Evolutionary conservation across 2,329 filamentous ascomycete genomes (phyloP), one percentile per base, ranked within the genome.

Genomic region (Colletotrichum liriopes): DNA sequence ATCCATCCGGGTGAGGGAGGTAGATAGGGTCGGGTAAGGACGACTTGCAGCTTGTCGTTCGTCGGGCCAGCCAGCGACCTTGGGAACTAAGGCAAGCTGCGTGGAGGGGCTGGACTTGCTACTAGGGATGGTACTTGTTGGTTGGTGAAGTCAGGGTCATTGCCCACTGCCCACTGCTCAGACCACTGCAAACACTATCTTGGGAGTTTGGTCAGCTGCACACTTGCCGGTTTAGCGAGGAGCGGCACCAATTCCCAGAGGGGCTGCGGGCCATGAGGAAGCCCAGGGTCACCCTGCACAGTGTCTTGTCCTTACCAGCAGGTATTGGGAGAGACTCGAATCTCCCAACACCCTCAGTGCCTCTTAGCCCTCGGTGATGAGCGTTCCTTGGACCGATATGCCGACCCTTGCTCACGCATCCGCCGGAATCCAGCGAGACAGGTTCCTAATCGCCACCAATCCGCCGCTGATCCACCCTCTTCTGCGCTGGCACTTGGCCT

Each of bases 401-500:
- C 69, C 52, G 39, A 72, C 49, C 43, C 55, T 62, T 45, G 43
- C 56, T 60, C 32, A 47, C 66, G 54, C 56, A 67, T 56, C 39
- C 43, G 32, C 47, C 35, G 49, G 54, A 63, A 32, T 20, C 29
- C 43, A 55, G 39, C 52, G 32, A 52, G 23, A 43, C 37, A 39
- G 23, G 5, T 39, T 60, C 43, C 54, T 66, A 29, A 20, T 60
- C 32, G 18, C 45, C 62, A 45, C 61, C n/a, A 52, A 70, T 29
- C 37, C 29, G 54, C 37, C 37, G 37, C 29, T 55, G 45, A 35
- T 45, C 65, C 60, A 65, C 65, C 37, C 18, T 51, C 18, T 11
- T 69, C 54, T 56, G 65, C 29, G 66, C 65, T 72, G 59, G 65
- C 69, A 59, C 58, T 58, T 63, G 64, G 37, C 58, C 51, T 39